These are phyloP conservation scores for Paecilomyces variotii DNA, from an alignment of 2,329 filamentous ascomycete species.

Conservation along the genomic window DNA sequence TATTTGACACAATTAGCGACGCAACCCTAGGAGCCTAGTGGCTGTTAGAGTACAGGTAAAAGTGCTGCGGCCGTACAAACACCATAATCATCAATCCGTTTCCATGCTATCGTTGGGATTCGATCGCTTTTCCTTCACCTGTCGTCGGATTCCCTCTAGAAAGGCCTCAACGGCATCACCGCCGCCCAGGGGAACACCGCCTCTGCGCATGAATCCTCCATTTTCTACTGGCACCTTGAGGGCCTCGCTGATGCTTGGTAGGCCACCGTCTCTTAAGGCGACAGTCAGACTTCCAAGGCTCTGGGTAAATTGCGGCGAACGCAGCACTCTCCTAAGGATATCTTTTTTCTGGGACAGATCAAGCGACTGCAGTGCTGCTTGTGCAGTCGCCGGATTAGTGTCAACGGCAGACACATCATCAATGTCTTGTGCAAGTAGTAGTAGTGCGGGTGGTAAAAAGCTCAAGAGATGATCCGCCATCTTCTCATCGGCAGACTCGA, in stretches of 20 bases:
- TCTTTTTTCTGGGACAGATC: constrained; percentile 68
- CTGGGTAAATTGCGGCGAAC: constrained; percentile 85
- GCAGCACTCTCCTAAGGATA: constrained; percentile 71
- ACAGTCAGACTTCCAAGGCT: constrained; percentile 77
- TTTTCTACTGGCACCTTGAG: constrained; percentile 73
- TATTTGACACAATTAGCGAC: background rate
- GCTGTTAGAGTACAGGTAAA: background rate
- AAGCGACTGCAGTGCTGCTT: constrained; percentile 66
- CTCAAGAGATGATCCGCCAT: constrained; percentile 67
- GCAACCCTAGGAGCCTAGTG: background rate
- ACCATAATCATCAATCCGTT: constrained; percentile 25
- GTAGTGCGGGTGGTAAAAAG: constrained; percentile 68
- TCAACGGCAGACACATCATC: constrained; percentile 56
- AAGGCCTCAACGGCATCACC: constrained; percentile 87
- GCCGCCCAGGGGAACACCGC: constrained; percentile 76
- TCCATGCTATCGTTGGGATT: constrained; percentile 35
- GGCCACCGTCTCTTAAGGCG: constrained; percentile 79
- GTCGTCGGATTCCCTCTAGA: constrained; percentile 77
- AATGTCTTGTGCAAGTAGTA: constrained; percentile 66
- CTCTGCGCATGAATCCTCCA: constrained; percentile 70
- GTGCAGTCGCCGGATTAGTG: constrained; percentile 58
- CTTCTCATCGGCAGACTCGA: constrained; percentile 57
- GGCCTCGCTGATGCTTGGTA: constrained; percentile 84
- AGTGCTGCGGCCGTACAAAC: background rate
- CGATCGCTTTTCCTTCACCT: constrained; percentile 50